phyloP scores from a whole-genome alignment of 2,329 filamentous ascomycete genomes.

The Cryphonectria radicalis region DNA sequence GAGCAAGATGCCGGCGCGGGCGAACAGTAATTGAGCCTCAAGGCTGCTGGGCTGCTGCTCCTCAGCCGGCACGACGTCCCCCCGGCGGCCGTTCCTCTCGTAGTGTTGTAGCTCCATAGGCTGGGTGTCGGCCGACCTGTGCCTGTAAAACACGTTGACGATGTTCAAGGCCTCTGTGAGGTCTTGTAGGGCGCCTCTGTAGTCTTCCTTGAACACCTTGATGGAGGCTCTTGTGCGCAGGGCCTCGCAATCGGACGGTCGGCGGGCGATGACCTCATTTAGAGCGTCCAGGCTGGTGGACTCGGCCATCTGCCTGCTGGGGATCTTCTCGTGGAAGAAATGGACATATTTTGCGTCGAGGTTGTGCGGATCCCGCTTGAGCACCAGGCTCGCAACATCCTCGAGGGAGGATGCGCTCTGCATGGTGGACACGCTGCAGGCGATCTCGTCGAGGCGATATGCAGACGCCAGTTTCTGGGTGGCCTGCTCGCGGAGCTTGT shows the following conservation, averaged over 20 bases:
- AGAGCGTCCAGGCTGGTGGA: slow-evolving; percentile 70
- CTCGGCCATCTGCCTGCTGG: slow-evolving; percentile 72
- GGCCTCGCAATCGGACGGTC: slow-evolving; percentile 67
- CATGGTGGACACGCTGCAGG: slow-evolving; percentile 82
- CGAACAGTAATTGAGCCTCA: slow-evolving; percentile 75
- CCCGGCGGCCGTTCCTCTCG: slow-evolving; percentile 35
- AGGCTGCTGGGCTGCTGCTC: slow-evolving; percentile 73
- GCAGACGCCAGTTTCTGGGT: slow-evolving; percentile 77
- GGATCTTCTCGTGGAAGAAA: slow-evolving; percentile 91
- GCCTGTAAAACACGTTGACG: slow-evolving; percentile 56
- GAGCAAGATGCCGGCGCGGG: slow-evolving; percentile 74
- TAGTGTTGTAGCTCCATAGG: slow-evolving; percentile 54
- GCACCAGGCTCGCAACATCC: slow-evolving; percentile 73
- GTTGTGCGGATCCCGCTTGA: slow-evolving; percentile 71
- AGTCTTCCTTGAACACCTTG: slow-evolving; percentile 76
- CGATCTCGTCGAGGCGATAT: slow-evolving; percentile 82
- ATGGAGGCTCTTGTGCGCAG: slow-evolving; percentile 76
- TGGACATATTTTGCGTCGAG: slow-evolving; percentile 84
- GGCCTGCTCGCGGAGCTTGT: slow-evolving; percentile 79
- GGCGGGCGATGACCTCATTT: slow-evolving; percentile 67
- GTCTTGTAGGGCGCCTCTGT: slow-evolving; percentile 70
- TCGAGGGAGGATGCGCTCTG: slow-evolving; percentile 78
- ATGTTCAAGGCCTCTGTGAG: slow-evolving; percentile 67
- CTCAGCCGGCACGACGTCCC: slow-evolving; percentile 44
- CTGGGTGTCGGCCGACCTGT: slow-evolving; percentile 50